Evolutionary conservation across 495 filamentous ascomycete species (phyloP).

Genomic region (Margaritispora aquatica): DNA sequence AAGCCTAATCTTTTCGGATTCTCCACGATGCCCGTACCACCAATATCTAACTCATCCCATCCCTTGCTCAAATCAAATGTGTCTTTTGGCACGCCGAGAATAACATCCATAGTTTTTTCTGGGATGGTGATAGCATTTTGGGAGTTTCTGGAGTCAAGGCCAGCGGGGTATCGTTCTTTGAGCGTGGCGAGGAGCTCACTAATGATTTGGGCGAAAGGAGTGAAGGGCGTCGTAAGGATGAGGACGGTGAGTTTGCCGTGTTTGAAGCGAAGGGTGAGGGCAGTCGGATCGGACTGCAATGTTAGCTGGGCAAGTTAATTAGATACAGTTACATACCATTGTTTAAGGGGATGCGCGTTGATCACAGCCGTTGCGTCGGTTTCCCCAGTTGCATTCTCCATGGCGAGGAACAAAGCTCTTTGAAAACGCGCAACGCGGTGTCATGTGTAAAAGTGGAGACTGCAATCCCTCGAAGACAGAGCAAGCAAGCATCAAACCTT

Average conservation of each 20-base stretch:
- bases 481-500: not conserved
- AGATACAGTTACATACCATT: too few relatives aligned
- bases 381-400: too few relatives aligned
- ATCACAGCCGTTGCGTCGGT: too few relatives aligned
- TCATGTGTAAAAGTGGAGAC: conserved; percentile 1
- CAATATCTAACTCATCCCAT: conserved; percentile 41
- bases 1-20: conserved; percentile 20
- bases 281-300: conserved; percentile 10
- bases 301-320: not conserved
- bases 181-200: conserved; percentile 53
- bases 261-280: conserved; percentile 71
- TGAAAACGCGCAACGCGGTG: not conserved
- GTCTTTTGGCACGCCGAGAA: conserved; percentile 41
- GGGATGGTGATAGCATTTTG: conserved; percentile 1
- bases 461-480: too few relatives aligned
- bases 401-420: not conserved
- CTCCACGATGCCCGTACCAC: conserved; percentile 2
- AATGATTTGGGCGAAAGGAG: conserved; percentile 55
- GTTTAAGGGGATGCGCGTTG: too few relatives aligned
- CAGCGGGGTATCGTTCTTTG: conserved; percentile 40
- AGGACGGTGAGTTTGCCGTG: conserved; percentile 72
- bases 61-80: conserved; percentile 48
- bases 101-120: conserved; percentile 33
- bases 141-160: conserved; percentile 21
- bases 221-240: conserved; percentile 56